Percentiles rank a stretch among this genome's conserved stretches.
These are phyloP conservation scores for Boletus rubroflammeus DNA, from an alignment of 768 basidiomycete species.

Conservation along the genomic window DNA sequence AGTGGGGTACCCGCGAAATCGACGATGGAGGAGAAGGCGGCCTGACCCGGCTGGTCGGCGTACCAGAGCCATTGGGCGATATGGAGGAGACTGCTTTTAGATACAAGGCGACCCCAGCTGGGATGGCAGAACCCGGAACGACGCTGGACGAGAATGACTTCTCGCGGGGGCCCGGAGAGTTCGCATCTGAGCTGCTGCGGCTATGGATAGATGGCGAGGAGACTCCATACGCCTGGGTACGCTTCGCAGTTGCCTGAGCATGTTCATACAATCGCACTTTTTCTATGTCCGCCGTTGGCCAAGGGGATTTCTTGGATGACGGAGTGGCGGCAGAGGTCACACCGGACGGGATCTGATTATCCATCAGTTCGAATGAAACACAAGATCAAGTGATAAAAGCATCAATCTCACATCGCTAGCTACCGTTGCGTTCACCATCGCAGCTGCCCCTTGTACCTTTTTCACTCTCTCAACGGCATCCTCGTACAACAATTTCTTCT, in stretches of 20 bases:
- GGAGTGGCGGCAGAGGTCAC: not conserved
- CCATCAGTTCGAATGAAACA: constrained; percentile 1
- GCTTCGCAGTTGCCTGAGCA: constrained; percentile 63
- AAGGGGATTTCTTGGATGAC: constrained; percentile 31
- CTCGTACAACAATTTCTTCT: constrained; percentile 41
- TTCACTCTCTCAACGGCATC: constrained; percentile 39
- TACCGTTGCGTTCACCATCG: constrained; percentile 25
- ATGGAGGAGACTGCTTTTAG: constrained; percentile 44
- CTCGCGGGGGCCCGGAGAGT: constrained; percentile 16
- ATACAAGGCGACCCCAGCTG: constrained; percentile 44
- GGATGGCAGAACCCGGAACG: constrained; percentile 25
- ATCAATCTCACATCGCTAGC: constrained; percentile 23
- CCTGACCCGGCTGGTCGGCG: constrained; percentile 25
- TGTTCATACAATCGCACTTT: constrained; percentile 66
- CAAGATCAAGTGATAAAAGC: not conserved
- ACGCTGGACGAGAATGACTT: constrained; percentile 13
- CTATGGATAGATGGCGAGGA: constrained; percentile 24
- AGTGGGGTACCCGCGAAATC: constrained; percentile 40
- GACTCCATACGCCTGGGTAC: constrained; percentile 45
- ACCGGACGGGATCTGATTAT: constrained; percentile 6
- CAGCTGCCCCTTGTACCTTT: constrained; percentile 34
- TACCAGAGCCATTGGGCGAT: constrained; percentile 14
- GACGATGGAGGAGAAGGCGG: constrained; percentile 30
- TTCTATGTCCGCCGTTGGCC: constrained; percentile 74
- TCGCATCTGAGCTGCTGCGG: constrained; percentile 28